Percentiles rank a stretch among this genome's conserved stretches.
Conservation (phyloP, 2,329 filamentous ascomycete species). For the Colletotrichum sp. region DNA sequence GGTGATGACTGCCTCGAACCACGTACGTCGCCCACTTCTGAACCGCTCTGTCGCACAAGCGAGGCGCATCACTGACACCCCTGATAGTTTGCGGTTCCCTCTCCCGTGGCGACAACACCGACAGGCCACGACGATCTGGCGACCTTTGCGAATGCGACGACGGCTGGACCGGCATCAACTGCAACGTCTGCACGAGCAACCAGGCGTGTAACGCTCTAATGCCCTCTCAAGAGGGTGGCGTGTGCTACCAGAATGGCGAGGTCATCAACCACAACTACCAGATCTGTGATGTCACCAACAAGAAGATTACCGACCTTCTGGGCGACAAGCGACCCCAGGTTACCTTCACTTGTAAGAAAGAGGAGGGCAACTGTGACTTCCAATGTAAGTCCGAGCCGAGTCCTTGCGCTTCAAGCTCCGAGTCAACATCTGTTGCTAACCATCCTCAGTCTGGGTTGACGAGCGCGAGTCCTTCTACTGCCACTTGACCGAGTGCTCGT, state of each 20-base stretch:
- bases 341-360: conserved; percentile 87
- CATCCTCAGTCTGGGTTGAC: conserved; percentile 87
- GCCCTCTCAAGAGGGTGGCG: conserved; percentile 79
- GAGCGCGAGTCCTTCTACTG: conserved; percentile 96
- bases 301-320: conserved; percentile 87
- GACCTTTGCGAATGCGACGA: conserved; percentile 81
- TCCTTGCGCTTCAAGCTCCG: not conserved
- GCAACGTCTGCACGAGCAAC: conserved; percentile 89
- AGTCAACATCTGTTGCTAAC: not conserved
- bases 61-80: conserved; percentile 19
- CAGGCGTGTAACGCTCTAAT: conserved; percentile 87
- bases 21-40: conserved; percentile 46
- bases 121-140: conserved; percentile 76
- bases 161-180: conserved; percentile 97
- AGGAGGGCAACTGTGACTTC: conserved; percentile 83
- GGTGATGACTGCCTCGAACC: conserved; percentile 92
- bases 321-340: conserved; percentile 88
- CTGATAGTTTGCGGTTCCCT: conserved; percentile 81
- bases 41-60: not conserved
- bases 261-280: conserved; percentile 95
- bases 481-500: conserved; percentile 80
- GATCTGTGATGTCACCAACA: conserved; percentile 96
- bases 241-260: conserved; percentile 91
- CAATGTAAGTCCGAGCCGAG: conserved; percentile 69
- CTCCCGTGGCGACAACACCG: conserved; percentile 79